Conservation (phyloP, 805 yeast genomes). For the Schwanniomyces sp. region DNA sequence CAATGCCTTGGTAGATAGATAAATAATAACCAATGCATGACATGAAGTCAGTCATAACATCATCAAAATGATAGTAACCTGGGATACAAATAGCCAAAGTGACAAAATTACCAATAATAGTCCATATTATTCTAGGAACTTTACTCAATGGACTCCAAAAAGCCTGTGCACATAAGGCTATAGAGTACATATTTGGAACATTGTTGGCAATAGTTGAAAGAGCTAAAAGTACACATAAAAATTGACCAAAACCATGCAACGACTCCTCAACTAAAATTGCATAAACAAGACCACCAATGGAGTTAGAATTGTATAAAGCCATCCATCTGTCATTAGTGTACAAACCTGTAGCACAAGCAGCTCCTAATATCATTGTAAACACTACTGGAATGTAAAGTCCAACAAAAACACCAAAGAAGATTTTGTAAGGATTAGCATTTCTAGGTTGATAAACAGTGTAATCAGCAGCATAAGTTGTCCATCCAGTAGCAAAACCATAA, state of each 20-base stretch:
- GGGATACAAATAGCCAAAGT: slow-evolving; percentile 88
- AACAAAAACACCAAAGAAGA: slow-evolving; percentile 61
- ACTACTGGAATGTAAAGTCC: slow-evolving; percentile 37
- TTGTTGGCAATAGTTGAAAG: slow-evolving; percentile 88
- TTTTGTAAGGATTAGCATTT: slow-evolving; percentile 54
- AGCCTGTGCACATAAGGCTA: slow-evolving; percentile 84
- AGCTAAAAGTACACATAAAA: slow-evolving; percentile 81
- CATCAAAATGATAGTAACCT: slow-evolving; percentile 71
- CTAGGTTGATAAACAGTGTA: slow-evolving; percentile 85
- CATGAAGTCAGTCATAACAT: slow-evolving; percentile 85
- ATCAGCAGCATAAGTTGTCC: slow-evolving; percentile 93
- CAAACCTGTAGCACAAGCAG: slow-evolving; percentile 78
- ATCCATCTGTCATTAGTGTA: slow-evolving; percentile 34
- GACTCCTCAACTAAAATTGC: slow-evolving; percentile 77
- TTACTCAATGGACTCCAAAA: slow-evolving; percentile 71
- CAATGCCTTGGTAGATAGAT: slow-evolving; percentile 77
- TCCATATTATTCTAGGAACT: slow-evolving; percentile 85
- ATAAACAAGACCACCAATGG: slow-evolving; percentile 78
- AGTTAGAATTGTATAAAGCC: slow-evolving; percentile 23
- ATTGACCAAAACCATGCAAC: slow-evolving; percentile 85
- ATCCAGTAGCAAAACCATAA: slow-evolving; percentile 90
- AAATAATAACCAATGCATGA: slow-evolving; percentile 88
- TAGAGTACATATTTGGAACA: slow-evolving; percentile 92
- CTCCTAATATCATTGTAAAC: slow-evolving; percentile 52
- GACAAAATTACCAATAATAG: slow-evolving; percentile 68